A percentile compares a stretch with the other conserved stretches of the same genome.
These are phyloP conservation scores for Raddia distichophylla DNA, from an alignment of 176 grass and related monocot species.

Conservation along the genomic window DNA sequence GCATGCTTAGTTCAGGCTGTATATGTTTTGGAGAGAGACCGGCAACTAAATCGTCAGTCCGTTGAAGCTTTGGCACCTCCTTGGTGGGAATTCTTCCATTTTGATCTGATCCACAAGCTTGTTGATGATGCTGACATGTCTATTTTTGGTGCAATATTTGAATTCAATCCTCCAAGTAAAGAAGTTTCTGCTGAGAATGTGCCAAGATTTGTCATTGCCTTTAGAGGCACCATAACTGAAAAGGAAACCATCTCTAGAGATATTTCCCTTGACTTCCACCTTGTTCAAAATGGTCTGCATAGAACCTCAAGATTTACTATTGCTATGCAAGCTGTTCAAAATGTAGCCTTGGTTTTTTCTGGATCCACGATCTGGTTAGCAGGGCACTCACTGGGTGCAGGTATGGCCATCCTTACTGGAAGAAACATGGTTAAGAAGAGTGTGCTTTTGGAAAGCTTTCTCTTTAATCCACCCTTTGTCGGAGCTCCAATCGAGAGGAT, in stretches of 20 bases:
- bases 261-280: slow-evolving; percentile 66
- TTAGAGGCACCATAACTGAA: slow-evolving; percentile 84
- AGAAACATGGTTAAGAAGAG: slow-evolving; percentile 92
- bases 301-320: slow-evolving; percentile 76
- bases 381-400: slow-evolving; percentile 81
- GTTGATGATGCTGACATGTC: slow-evolving; percentile 86
- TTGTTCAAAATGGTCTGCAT: slow-evolving; percentile 84
- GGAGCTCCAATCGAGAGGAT: slow-evolving; percentile 88
- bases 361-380: slow-evolving; percentile 71
- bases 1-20: slow-evolving; percentile 90
- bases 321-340: slow-evolving; percentile 92
- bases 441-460: slow-evolving; percentile 68
- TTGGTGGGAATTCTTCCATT: slow-evolving; percentile 94
- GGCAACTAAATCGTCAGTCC: slow-evolving; percentile 68
- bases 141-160: slow-evolving; percentile 85
- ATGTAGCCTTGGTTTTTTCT: slow-evolving; percentile 59
- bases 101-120: slow-evolving; percentile 76
- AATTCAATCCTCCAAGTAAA: slow-evolving; percentile 67
- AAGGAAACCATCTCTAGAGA: slow-evolving; percentile 85
- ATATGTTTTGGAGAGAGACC: slow-evolving; percentile 82
- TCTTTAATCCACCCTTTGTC: slow-evolving; percentile 91
- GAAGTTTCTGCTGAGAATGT: slow-evolving; percentile 46
- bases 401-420: slow-evolving; percentile 78
- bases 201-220: slow-evolving; percentile 88
- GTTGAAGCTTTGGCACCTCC: slow-evolving; percentile 61